These are phyloP conservation scores for Pseudonitzschia multiseries DNA, from an alignment of 108 stramenopile species.

Conservation along the genomic window DNA sequence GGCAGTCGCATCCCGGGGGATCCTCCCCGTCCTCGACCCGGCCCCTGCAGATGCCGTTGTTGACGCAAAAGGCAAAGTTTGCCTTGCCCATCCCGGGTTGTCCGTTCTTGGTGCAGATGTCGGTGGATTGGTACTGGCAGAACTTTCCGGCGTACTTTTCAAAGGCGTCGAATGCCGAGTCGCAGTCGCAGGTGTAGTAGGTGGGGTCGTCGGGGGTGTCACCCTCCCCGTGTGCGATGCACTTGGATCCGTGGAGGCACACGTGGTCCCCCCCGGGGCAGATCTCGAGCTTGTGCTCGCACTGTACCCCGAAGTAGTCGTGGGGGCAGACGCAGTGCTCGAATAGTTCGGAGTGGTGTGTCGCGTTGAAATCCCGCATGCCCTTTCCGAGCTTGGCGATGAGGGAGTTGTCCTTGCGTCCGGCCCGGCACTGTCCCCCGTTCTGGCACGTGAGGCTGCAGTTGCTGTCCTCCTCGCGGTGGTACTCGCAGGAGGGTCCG, in stretches of 20 bases:
- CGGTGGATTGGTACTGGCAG: conserved; percentile 35
- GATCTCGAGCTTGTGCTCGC: conserved; percentile 51
- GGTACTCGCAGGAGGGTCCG: conserved; percentile 46
- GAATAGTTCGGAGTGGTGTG: conserved; percentile 34
- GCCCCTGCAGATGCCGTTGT: conserved; percentile 41
- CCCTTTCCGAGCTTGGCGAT: conserved; percentile 23
- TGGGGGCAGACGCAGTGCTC: conserved; percentile 63
- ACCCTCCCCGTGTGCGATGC: conserved; percentile 27
- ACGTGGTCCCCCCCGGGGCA: conserved; percentile 51
- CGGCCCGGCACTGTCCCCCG: conserved; percentile 41
- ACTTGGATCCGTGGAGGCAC: conserved; percentile 58
- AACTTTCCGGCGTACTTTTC: conserved; percentile 33
- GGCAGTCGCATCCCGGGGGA: conserved; percentile 38
- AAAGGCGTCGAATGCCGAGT: conserved; percentile 20
- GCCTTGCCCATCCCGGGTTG: conserved; percentile 29
- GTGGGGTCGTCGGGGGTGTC: conserved; percentile 2
- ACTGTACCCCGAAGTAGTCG: conserved; percentile 47
- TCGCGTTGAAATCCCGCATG: conserved; percentile 21
- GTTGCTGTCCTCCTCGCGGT: conserved; percentile 6
- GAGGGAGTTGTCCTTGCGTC: conserved; percentile 37
- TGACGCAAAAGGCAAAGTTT: conserved; percentile 46
- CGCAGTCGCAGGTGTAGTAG: conserved; percentile 47
- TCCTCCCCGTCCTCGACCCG: conserved; percentile 24
- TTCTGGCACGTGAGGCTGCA: conserved; percentile 44
- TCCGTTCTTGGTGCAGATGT: conserved; percentile 29